Base-by-base conservation (phyloP, 495 filamentous ascomycete species). In the Penicillium chermesinum region DNA sequence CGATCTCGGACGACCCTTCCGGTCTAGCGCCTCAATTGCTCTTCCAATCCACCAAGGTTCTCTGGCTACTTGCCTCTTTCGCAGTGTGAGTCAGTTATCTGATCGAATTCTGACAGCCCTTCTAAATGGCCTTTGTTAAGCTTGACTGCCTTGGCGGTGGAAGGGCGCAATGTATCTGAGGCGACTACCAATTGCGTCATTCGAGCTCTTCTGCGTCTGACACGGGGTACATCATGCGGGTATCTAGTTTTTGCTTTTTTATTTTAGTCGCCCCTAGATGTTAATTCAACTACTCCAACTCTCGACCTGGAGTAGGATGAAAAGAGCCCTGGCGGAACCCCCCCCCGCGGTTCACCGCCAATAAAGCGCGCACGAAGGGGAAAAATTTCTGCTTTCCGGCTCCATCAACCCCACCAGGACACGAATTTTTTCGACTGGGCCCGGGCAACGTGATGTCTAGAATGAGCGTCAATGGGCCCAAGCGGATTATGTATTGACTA, bases 341-440 rank as follows among this genome's bases (percentile, higher is more conserved):
- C n/a, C n/a, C n/a, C n/a, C n/a, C n/a, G n/a, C n/a, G n/a, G n/a
- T n/a, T 21, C 41, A 21, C 20, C 20, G 32, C 40, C 10, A 22
- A 15, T 17, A 25, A 22, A 41, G 47, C 38, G 38, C 30, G 46
- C 30, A 45, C 15, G 33, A 14, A 9, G 19, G 57, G 49, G 59
- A 55, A 59, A 59, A 59, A 37, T 62, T 59, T 62, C 59, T 59
- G 55, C 41, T 50, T 39, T 38, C 41, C 38, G n/a, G n/a, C 32
- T 17, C 36, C 15, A 6, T 13, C n/a, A 36, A n/a, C 43, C 37
- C 38, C 44, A 22, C 43, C 41, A 19, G 12, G 18, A 41, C 53
- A 56, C 3, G 14, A 30, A n/a, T 30, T 30, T 25, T 46, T 51
- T 56, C 55, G 50, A 50, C 45, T 62, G 52, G 59, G 59, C 41